Conservation (phyloP, 192 early-diverging fungal genomes). For the Piromyces finnis region DNA sequence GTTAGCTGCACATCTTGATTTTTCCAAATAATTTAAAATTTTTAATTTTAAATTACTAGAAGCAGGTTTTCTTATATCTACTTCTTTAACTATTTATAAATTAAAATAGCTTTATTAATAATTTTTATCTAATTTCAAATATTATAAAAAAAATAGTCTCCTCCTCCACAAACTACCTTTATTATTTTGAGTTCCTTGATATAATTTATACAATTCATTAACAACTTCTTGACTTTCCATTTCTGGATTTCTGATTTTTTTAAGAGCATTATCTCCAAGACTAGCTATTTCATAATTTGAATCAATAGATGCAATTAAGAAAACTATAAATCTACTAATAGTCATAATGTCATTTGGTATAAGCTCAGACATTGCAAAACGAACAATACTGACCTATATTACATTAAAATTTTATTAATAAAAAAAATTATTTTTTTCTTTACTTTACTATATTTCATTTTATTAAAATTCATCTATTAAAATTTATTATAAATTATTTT, state of each 20-base stretch:
- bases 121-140: too few species aligned
- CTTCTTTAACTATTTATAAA: constrained; percentile 2
- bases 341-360: constrained; percentile 14
- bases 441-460: too few species aligned
- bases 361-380: constrained; percentile 16
- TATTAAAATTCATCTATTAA: too few species aligned
- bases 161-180: not conserved
- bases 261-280: constrained; percentile 64
- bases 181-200: constrained; percentile 27
- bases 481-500: too few species aligned
- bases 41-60: constrained; percentile 35
- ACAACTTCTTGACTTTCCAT: constrained; percentile 44
- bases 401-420: constrained; percentile 10
- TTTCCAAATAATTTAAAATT: constrained; percentile 37
- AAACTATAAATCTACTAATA: constrained; percentile 37
- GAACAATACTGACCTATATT: constrained; percentile 13
- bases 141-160: too few species aligned
- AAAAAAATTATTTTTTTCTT: too few species aligned
- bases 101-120: too few species aligned
- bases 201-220: constrained; percentile 29
- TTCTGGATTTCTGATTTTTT: constrained; percentile 45
- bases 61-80: constrained; percentile 11
- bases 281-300: constrained; percentile 44
- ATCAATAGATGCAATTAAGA: constrained; percentile 45
- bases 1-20: constrained; percentile 49